Conservation (phyloP, 108 stramenopile genomes). For the Skeletonema costatum region DNA sequence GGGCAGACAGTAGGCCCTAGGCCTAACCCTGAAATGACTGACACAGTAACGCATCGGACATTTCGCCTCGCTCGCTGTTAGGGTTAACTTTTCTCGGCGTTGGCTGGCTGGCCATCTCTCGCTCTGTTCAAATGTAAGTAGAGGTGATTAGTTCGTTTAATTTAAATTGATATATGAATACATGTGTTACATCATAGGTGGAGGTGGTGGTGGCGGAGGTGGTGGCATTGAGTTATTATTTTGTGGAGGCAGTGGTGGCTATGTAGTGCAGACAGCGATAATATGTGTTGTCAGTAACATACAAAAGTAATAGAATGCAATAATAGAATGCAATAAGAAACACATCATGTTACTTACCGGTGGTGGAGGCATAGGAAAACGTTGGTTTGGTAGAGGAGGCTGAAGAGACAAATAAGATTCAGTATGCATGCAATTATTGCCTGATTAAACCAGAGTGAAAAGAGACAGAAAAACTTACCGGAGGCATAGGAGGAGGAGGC, state of each 20-base stretch:
- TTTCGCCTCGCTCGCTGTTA: too few relatives aligned
- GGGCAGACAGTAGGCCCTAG: too few relatives aligned
- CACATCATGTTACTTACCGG: conserved; percentile 1
- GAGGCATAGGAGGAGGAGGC: conserved; percentile 18
- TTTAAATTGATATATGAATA: background rate
- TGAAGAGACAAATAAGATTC: background rate
- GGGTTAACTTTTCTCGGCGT: too few relatives aligned
- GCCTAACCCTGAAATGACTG: too few relatives aligned
- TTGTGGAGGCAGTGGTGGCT: conserved; percentile 6
- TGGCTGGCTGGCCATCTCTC: too few relatives aligned
- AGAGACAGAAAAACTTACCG: background rate
- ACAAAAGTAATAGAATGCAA: background rate
- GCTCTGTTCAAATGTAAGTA: too few relatives aligned
- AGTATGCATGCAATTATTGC: background rate
- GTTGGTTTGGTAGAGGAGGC: background rate
- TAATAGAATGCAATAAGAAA: too few relatives aligned
- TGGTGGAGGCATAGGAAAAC: conserved; percentile 20
- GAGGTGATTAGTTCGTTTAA: background rate
- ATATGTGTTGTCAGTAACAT: background rate
- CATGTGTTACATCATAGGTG: background rate
- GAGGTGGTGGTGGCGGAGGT: conserved; percentile 8
- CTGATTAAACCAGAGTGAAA: background rate
- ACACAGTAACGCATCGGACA: too few relatives aligned
- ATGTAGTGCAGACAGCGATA: background rate
- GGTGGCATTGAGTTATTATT: conserved; percentile 5